phyloP scores from a whole-genome alignment of 345 rosid genomes.

The Abelmoschus esculentus region DNA sequence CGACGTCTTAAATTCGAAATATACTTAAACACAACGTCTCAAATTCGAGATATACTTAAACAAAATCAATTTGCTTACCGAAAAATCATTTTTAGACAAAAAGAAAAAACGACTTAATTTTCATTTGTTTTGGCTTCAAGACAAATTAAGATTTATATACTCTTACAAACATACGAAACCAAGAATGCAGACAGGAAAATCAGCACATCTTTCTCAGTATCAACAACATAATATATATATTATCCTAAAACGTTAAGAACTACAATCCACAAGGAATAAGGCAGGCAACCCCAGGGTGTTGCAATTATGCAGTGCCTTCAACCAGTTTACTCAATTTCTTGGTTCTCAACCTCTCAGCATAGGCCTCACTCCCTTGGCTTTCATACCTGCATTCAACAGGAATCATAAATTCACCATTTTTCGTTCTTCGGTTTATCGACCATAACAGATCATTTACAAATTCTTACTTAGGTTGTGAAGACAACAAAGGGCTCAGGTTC shows the following conservation, averaged over 20 bases:
- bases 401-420: background rate
- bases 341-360: conserved; percentile 59
- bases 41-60: too few relatives aligned
- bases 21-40: too few relatives aligned
- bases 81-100: too few relatives aligned
- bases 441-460: background rate
- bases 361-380: conserved; percentile 40
- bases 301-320: conserved; percentile 44
- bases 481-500: conserved; percentile 54
- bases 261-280: background rate
- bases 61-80: too few relatives aligned
- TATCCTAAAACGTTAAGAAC: background rate
- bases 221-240: background rate
- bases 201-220: conserved; percentile 6
- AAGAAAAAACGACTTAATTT: too few relatives aligned
- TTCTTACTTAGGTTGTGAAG: conserved; percentile 51
- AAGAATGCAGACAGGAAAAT: background rate
- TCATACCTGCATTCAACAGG: conserved; percentile 37
- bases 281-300: background rate
- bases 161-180: background rate
- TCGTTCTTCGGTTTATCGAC: background rate
- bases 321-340: conserved; percentile 61
- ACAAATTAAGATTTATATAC: too few relatives aligned
- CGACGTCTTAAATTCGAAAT: too few relatives aligned
- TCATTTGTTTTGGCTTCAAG: too few relatives aligned